Base-by-base conservation (phyloP, 768 basidiomycete species). In the Phanerodontia chrysosporium region DNA sequence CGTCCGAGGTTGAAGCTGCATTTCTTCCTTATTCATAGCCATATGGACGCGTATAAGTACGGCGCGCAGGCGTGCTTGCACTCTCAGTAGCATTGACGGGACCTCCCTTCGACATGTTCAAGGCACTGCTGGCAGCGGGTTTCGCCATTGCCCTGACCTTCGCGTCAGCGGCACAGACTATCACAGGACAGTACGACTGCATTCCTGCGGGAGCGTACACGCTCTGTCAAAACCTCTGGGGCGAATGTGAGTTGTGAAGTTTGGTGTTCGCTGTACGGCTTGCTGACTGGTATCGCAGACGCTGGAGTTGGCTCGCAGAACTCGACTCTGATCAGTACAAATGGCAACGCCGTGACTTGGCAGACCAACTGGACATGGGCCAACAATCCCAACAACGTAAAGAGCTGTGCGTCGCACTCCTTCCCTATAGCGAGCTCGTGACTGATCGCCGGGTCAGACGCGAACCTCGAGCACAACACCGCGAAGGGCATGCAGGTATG, bases 211-310 rank as follows among this genome's bases (percentile, higher is more conserved):
- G 82, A 2, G 66, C 68, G 13, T 85, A 73, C 67, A 78, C 74
- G 0, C 75, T 84, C 46, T 84, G 83, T 72, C 79, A 83, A 65
- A 82, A 85, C 66, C 77, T 81, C 24, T 85, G 83, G 83, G 82
- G 81, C 14, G 64, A 67, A 21, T 52, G 80, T 80, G 59, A 42
- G 75, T 64, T 18, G n/a, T n/a, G n/a, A n/a, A n/a, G n/a, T n/a
- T n/a, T n/a, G n/a, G n/a, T n/a, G n/a, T n/a, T n/a, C n/a, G n/a
- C n/a, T n/a, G n/a, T n/a, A n/a, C n/a, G n/a, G n/a, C n/a, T n/a
- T n/a, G n/a, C 51, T 29, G 7, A 2, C 36, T 27, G 32, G 13
- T 7, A 7, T 35, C 35, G 12, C 24, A 82, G 78, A 58, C 7
- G 60, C 72, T 18, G 83, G 83, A 14, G 76, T 76, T 0, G 83